phyloP scores from a whole-genome alignment of 768 basidiomycete species.

The Pleurotus cornucopiae region DNA sequence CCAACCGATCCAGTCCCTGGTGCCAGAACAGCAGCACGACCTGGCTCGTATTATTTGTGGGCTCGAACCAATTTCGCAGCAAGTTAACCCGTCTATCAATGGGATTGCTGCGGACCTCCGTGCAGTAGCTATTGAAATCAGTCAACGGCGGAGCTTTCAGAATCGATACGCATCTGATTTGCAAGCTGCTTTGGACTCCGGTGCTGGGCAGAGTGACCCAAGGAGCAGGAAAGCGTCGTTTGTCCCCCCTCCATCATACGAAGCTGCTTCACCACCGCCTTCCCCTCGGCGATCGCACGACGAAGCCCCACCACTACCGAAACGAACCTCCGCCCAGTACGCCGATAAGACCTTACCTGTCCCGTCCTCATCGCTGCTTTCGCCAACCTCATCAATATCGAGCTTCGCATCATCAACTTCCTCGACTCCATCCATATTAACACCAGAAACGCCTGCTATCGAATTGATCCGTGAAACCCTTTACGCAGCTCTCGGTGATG shows the following conservation, averaged over 20 bases:
- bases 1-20: slow-evolving; percentile 47
- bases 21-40: slow-evolving; percentile 70
- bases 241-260: slow-evolving; percentile 68
- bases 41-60: slow-evolving; percentile 78
- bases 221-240: slow-evolving; percentile 52
- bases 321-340: slow-evolving; percentile 12
- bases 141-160: slow-evolving; percentile 80
- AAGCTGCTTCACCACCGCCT: slow-evolving; percentile 19
- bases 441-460: slow-evolving; percentile 57
- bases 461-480: slow-evolving; percentile 83
- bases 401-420: slow-evolving; percentile 20
- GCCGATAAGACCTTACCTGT: slow-evolving; percentile 18
- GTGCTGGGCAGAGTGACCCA: slow-evolving; percentile 26
- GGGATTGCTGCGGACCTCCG: slow-evolving; percentile 79
- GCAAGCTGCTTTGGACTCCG: slow-evolving; percentile 75
- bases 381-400: slow-evolving; percentile 17
- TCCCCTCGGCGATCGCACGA: slow-evolving; percentile 11
- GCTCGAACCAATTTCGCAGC: slow-evolving; percentile 42
- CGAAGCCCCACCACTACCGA: slow-evolving; percentile 12
- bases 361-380: slow-evolving; percentile 22
- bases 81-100: slow-evolving; percentile 36
- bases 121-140: slow-evolving; percentile 83
- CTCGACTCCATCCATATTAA: slow-evolving; percentile 33
- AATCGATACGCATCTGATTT: slow-evolving; percentile 71
- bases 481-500: slow-evolving; percentile 76